Evolutionary conservation across 192 early-diverging fungal species (phyloP), one percentile per base, ranked within the genome.

Genomic region (Neocallimastix lanati): DNA sequence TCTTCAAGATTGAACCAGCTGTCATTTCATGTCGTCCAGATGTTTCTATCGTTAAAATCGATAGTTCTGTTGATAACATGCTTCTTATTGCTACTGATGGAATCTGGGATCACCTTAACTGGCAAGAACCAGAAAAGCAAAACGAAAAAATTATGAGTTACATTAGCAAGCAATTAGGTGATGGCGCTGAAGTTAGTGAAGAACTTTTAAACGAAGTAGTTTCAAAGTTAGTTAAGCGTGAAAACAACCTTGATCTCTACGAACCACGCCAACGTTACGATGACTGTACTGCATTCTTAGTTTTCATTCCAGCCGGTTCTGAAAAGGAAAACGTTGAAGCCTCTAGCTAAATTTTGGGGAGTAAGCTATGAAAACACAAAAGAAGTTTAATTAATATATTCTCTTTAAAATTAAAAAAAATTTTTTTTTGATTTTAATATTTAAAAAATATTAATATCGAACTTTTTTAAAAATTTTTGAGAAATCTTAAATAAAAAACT

Each of bases 1-100:
- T 90, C 14, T 90, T 89, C 83, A 90, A 90, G 78, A 85, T 90
- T 78, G 86, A 88, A 58, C 89, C 89, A 14, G 85, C 88, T 13
- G 85, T 90, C 2, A 80, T 90, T 40, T 82, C 77, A 27, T 83
- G 83, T 38, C 36, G 82, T 4, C 89, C 89, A 18, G 89, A 90
- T 77, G 83, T 90, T 0, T 76, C 58, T 28, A 87, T 90, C 78
- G 80, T 90, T 9, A 58, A 79, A 28, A 58, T 90, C 14, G 83
- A 85, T 12, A 35, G 77, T 11, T 80, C 78, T 18, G 67, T 33
- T 33, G 58, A 79, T 79, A 86, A 88, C 76, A 81, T 86, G 18
- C 36, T 90, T 28, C 81, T 90, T 12, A 78, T 84, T 6, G 88
- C 87, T 13, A 90, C 89, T 16, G 89, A 90, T 78, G 89, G 89